Evolutionary conservation across 345 rosid genomes (phyloP).

Genomic region (Ceriops decandra): DNA sequence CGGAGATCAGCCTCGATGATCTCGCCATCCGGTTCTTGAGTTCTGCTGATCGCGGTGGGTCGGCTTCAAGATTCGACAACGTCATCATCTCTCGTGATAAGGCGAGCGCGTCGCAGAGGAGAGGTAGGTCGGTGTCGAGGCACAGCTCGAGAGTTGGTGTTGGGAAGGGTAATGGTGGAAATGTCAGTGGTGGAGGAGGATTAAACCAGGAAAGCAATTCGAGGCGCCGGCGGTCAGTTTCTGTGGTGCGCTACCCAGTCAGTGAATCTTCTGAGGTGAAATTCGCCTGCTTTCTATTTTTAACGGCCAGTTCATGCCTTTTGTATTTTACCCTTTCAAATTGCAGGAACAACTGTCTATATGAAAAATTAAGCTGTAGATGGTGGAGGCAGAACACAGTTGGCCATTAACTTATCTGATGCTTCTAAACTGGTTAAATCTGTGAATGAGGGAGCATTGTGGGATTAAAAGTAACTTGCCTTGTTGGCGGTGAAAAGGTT

Average conservation of each 20-base stretch:
- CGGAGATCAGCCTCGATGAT: constrained; percentile 83
- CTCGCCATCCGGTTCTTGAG: constrained; percentile 64
- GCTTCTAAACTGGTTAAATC: no score
- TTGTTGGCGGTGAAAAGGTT: no score
- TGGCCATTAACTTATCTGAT: no score
- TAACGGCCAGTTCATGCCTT: no score
- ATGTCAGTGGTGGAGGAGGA: constrained; percentile 35
- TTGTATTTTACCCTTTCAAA: no score
- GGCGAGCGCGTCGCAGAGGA: constrained; percentile 43
- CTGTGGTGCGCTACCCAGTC: constrained; percentile 54
- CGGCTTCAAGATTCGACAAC: constrained; percentile 32
- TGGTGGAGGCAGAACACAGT: no score
- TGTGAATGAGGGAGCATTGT: no score
- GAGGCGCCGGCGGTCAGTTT: constrained; percentile 70
- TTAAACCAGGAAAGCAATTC: constrained; percentile 39
- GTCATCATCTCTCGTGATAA: constrained; percentile 29
- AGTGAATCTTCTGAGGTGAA: constrained; percentile 83
- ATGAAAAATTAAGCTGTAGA: no score
- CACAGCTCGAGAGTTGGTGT: constrained; percentile 28
- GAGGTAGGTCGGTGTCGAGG: constrained; percentile 92
- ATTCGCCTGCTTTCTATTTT: neutral
- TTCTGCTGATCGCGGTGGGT: constrained; percentile 51
- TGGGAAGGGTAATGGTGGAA: constrained; percentile 32
- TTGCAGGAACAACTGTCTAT: no score
- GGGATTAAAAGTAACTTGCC: no score